Evolutionary conservation across 1,139 yeast species (phyloP).

Genomic region (Suhomyces wounanorum): DNA sequence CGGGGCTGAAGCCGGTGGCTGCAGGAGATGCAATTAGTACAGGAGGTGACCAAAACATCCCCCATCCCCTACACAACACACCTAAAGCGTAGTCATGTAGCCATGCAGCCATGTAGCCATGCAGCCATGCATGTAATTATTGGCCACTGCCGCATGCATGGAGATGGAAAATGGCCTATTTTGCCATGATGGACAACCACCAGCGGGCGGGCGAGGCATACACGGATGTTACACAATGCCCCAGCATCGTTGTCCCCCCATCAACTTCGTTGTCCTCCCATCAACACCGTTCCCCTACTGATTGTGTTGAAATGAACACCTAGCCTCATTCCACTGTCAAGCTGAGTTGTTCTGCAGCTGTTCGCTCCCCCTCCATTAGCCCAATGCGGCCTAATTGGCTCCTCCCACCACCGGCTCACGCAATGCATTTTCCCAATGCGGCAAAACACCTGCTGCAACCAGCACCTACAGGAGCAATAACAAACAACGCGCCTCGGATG

Average conservation of each 20-base stretch:
- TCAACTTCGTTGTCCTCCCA: no score
- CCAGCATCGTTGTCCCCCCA: no score
- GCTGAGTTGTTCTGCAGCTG: not conserved
- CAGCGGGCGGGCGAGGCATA: no score
- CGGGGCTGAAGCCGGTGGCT: not conserved
- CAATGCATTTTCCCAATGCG: constrained; percentile 10
- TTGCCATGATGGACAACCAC: no score
- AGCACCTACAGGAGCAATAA: constrained; percentile 9
- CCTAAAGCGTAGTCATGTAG: not conserved
- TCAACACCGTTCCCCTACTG: no score
- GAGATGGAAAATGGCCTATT: no score
- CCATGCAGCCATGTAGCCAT: not conserved
- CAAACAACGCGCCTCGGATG: constrained; percentile 10
- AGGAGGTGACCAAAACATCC: not conserved
- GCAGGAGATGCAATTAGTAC: not conserved
- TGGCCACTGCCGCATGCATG: no score
- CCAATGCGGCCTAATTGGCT: constrained; percentile 1
- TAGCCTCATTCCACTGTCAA: not conserved
- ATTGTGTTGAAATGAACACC: no score
- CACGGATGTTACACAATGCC: no score
- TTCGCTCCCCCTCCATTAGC: constrained; percentile 3
- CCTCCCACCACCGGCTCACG: not conserved
- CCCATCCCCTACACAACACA: not conserved
- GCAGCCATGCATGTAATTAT: not conserved
- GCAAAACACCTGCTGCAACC: constrained; percentile 13